Conservation (phyloP, 257 asterid genomes). For the Solanum okadae region DNA sequence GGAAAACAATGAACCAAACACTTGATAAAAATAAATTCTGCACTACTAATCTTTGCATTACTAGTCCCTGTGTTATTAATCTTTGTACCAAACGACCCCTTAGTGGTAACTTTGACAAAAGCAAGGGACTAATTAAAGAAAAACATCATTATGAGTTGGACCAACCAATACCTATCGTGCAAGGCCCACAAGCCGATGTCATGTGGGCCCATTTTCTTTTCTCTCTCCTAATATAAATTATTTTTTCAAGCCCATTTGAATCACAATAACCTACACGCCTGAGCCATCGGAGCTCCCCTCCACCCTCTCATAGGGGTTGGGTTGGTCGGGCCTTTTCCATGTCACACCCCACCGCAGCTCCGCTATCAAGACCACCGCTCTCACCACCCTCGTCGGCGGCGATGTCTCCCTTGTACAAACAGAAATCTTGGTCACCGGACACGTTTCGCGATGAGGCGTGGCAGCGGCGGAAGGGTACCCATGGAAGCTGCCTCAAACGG, state of each 20-base stretch:
- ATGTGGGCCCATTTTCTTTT: not conserved
- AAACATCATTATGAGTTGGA: conserved; percentile 16
- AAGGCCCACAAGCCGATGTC: conserved; percentile 10
- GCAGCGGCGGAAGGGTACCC: conserved; percentile 42
- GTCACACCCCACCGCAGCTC: conserved; percentile 3
- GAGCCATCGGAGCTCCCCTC: conserved; percentile 10
- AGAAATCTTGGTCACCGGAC: conserved; percentile 70
- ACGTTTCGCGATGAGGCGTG: conserved; percentile 61
- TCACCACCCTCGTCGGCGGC: not conserved
- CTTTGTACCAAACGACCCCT: too few relatives aligned
- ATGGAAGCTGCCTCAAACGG: conserved; percentile 15
- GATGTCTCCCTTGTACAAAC: conserved; percentile 31
- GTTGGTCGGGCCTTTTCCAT: conserved; percentile 11
- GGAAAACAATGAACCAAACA: too few relatives aligned
- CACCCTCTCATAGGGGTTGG: conserved; percentile 54
- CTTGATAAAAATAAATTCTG: too few relatives aligned
- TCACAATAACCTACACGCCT: conserved; percentile 10
- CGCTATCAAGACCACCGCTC: not conserved
- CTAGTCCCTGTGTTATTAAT: too few relatives aligned
- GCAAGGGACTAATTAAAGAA: not conserved
- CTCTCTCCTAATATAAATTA: not conserved
- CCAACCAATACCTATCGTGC: conserved; percentile 24
- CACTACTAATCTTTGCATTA: too few relatives aligned
- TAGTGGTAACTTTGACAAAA: not conserved
- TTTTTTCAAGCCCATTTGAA: not conserved